Base-by-base conservation (phyloP, 495 filamentous ascomycete genomes). In the Thermothielavioides terrestris region DNA sequence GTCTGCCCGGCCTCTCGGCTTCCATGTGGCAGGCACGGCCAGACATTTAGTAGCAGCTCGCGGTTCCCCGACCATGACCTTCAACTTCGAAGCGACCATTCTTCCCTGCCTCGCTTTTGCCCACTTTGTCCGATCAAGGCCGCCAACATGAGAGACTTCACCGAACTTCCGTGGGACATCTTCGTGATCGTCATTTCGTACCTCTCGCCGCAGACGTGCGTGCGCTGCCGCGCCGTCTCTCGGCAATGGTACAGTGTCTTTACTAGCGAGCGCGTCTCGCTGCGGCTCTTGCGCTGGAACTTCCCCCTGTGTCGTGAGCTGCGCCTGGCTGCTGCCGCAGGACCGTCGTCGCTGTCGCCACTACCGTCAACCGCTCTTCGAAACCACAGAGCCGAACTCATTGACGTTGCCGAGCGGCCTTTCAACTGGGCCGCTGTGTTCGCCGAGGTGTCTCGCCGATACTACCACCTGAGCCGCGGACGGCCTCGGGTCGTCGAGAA, bases 221-320 rank as follows among this genome's bases (percentile, higher is more conserved):
- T 83, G 1, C 68, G 72, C 40, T 77, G 72, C 58, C 79, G 80
- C 36, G 69, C 65, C 6, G 81, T 86, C 22, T 79, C 70, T 10
- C 68, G 61, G 38, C 54, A 60, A 11, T 86, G 81, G 79, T 59
- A 72, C 34, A 58, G 64, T 28, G 74, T 75, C 11, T 83, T 86
- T 53, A 68, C 70, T 42, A 70, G 73, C 53, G 62, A 71, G 9
- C 58, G 59, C 34, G 60, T 70, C 37, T 69, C 75, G 22, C 64
- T 70, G 37, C 68, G 67, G 9, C 59, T 79, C 15, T 53, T 82
- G 56, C 69, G 69, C 34, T 67, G 66, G 57, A 73, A 74, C 42
- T 82, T 79, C 43, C 73, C 79, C 10, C 66, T 67, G 39, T 79
- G 74, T 30, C 67, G 70, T 47, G 82, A 84, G 60, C 64, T 78